Percentiles rank a stretch among this genome's conserved stretches.
phyloP scores from a whole-genome alignment of 2,329 filamentous ascomycete genomes.

The Pseudocercospora fuligena region DNA sequence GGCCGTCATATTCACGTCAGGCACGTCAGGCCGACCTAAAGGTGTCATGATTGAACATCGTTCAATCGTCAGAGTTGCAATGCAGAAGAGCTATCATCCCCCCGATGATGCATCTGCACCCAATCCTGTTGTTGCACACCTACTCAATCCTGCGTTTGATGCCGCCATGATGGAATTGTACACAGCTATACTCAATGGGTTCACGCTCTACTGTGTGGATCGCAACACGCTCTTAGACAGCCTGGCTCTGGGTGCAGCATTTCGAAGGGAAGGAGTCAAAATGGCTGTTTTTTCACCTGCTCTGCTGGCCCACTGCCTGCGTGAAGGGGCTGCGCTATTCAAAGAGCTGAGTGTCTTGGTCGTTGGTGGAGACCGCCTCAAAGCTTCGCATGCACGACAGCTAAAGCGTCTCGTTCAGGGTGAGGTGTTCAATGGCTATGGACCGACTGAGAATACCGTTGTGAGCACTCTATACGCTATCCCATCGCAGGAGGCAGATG shows the following conservation, averaged over 20 bases:
- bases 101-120: background rate
- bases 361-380: constrained; percentile 12
- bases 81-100: constrained; percentile 2
- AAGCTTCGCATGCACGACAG: constrained; percentile 4
- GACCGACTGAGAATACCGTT: constrained; percentile 22
- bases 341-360: constrained; percentile 8
- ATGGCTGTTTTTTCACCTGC: constrained; percentile 17
- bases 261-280: background rate
- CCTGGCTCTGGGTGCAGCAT: background rate
- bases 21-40: constrained; percentile 27
- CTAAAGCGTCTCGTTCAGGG: background rate
- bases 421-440: constrained; percentile 18
- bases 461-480: constrained; percentile 17
- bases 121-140: constrained; percentile 8
- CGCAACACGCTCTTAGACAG: background rate
- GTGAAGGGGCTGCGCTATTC: constrained; percentile 9
- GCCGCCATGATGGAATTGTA: constrained; percentile 45
- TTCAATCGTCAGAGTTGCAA: constrained; percentile 6
- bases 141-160: constrained; percentile 23
- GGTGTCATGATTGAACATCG: constrained; percentile 29
- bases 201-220: constrained; percentile 11
- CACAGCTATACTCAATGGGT: constrained; percentile 26
- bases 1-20: constrained; percentile 28
- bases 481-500: constrained; percentile 34
- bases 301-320: constrained; percentile 9